Evolutionary conservation across 768 basidiomycete genomes (phyloP).

Genomic region (Clitopilus hobsonii): DNA sequence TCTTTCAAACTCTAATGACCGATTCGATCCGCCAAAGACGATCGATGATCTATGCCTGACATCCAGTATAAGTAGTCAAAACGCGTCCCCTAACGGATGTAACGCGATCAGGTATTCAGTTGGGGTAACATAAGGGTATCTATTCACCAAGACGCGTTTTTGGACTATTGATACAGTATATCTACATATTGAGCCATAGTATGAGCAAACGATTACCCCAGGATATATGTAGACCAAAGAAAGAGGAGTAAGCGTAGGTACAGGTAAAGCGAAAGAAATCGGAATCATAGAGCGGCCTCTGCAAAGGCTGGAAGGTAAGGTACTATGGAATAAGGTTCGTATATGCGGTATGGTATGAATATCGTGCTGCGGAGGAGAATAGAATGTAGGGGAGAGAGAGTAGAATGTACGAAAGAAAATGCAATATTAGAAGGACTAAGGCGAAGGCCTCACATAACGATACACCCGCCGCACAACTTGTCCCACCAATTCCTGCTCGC

Average conservation of each 20-base stretch:
- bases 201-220: neutral
- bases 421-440: neutral
- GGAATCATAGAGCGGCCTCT: neutral
- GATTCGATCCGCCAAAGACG: no score
- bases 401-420: neutral
- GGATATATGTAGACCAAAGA: neutral
- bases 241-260: neutral
- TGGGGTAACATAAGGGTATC: neutral
- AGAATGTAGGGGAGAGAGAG: neutral
- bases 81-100: no score
- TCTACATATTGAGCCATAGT: neutral
- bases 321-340: neutral
- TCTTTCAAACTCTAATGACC: no score
- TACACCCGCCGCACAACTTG: conserved; percentile 17
- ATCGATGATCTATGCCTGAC: no score
- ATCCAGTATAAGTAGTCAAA: no score
- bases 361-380: neutral
- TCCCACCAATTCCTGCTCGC: conserved; percentile 13
- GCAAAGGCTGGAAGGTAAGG: neutral
- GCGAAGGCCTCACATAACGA: conserved; percentile 16
- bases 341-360: neutral
- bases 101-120: no score
- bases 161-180: neutral
- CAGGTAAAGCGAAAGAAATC: neutral
- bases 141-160: neutral